Evolutionary conservation across 192 early-diverging fungal genomes (phyloP).

Genomic region (Neocallimastix lanati): DNA sequence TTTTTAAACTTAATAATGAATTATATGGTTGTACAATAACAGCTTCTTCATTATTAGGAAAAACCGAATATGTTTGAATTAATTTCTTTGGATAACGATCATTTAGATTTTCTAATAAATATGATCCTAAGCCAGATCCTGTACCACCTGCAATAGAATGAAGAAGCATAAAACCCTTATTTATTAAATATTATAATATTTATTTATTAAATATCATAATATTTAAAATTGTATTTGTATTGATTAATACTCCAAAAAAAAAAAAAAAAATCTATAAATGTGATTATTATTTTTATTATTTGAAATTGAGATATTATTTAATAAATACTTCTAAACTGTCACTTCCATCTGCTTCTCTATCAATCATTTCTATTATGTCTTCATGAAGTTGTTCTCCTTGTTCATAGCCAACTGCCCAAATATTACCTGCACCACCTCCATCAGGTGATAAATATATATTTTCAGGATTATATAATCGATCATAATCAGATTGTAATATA

Average conservation of each 20-base stretch:
- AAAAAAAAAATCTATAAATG: too few species aligned
- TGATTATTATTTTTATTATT: too few species aligned
- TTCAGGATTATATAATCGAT: constrained; percentile 92
- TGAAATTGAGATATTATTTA: too few species aligned
- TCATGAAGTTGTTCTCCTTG: constrained; percentile 75
- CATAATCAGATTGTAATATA: constrained; percentile 67
- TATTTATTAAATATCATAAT: background rate
- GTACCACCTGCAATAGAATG: constrained; percentile 98
- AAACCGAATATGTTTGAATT: constrained; percentile 93
- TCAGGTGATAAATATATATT: constrained; percentile 84
- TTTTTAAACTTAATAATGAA: constrained; percentile 76
- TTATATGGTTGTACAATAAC: constrained; percentile 98
- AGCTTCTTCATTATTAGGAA: constrained; percentile 83
- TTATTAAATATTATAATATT: background rate
- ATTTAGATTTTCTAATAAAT: constrained; percentile 74
- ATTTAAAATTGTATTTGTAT: too few species aligned
- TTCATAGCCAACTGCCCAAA: constrained; percentile 81
- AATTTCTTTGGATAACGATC: constrained; percentile 95
- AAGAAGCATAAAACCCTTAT: constrained; percentile 77
- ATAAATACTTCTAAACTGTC: constrained; percentile 66
- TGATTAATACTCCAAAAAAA: too few species aligned
- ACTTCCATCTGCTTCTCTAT: constrained; percentile 85
- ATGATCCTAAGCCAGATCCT: constrained; percentile 89
- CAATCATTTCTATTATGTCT: constrained; percentile 90
- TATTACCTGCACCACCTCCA: constrained; percentile 94